These are phyloP conservation scores for Carnegiea gigantea DNA, from an alignment of 179 eudicot genomes.

Conservation along the genomic window DNA sequence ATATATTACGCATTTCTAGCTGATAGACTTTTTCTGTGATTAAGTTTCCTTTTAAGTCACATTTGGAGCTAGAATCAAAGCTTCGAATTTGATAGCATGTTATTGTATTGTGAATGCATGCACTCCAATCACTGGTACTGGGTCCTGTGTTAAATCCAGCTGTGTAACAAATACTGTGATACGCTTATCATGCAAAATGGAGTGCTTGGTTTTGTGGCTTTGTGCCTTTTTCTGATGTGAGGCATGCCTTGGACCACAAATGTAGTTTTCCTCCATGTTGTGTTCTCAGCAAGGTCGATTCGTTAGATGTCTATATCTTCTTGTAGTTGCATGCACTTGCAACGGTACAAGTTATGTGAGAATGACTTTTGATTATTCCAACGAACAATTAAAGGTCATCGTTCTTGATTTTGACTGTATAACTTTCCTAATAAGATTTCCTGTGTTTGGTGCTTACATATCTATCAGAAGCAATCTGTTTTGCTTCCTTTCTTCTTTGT, in stretches of 20 bases:
- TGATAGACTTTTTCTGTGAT: too few relatives aligned
- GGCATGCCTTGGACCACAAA: too few relatives aligned
- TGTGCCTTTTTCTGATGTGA: background rate
- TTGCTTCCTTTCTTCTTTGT: too few relatives aligned
- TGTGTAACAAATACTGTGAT: conserved; percentile 8
- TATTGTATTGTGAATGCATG: conserved; percentile 12
- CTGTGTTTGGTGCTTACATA: background rate
- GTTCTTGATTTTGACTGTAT: background rate
- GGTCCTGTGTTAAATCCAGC: conserved; percentile 17
- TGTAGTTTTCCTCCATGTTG: too few relatives aligned
- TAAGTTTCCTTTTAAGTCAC: too few relatives aligned
- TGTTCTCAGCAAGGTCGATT: too few relatives aligned
- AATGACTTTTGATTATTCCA: conserved; percentile 24
- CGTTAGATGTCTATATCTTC: too few relatives aligned
- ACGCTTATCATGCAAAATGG: conserved; percentile 12
- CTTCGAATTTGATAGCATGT: background rate
- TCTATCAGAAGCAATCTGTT: background rate
- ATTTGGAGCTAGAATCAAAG: too few relatives aligned
- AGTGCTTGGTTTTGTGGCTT: conserved; percentile 12
- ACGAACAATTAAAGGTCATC: conserved; percentile 26
- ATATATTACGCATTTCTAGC: too few relatives aligned
- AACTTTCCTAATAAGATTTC: background rate
- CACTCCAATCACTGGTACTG: background rate
- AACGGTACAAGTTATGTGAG: conserved; percentile 8
- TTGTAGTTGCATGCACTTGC: conserved; percentile 13